Evolutionary conservation across 2,329 filamentous ascomycete genomes (phyloP).

Genomic region (Mycocentrospora acerina): DNA sequence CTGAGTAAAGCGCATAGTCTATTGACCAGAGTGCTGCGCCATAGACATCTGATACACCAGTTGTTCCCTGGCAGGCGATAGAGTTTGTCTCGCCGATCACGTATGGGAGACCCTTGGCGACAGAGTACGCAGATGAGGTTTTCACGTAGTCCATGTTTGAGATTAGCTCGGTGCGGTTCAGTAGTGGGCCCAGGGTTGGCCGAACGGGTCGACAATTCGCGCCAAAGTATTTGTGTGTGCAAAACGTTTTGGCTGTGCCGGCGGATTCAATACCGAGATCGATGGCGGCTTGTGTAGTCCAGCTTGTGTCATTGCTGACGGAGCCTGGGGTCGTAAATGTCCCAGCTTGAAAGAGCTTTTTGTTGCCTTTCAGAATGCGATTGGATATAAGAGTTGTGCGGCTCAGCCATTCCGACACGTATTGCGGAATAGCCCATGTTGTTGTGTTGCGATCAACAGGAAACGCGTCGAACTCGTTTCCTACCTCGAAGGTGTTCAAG

Average conservation of each 20-base stretch:
- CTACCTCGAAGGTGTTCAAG: constrained; percentile 17
- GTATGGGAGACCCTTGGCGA: constrained; percentile 49
- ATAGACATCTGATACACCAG: constrained; percentile 65
- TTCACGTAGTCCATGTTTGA: constrained; percentile 53
- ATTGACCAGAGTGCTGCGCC: constrained; percentile 66
- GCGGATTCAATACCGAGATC: constrained; percentile 12
- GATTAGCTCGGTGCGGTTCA: constrained; percentile 62
- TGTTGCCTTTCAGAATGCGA: constrained; percentile 4
- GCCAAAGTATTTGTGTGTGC: constrained; percentile 21
- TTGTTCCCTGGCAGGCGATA: constrained; percentile 62
- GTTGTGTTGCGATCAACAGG: constrained; percentile 16
- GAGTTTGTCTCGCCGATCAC: constrained; percentile 65
- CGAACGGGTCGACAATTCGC: constrained; percentile 14
- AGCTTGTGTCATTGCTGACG: constrained; percentile 9
- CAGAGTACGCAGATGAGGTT: constrained; percentile 44
- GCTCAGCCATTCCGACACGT: constrained; percentile 15
- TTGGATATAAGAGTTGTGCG: constrained; percentile 10
- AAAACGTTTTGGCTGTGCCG: constrained; percentile 14
- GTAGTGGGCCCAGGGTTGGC: constrained; percentile 60
- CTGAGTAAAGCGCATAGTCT: constrained; percentile 63
- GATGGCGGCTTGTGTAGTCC: constrained; percentile 16
- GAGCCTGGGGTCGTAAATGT: constrained; percentile 14
- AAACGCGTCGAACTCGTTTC: constrained; percentile 24
- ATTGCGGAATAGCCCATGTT: constrained; percentile 13
- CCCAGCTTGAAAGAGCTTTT: constrained; percentile 16